Evolutionary conservation across 495 filamentous ascomycete species (phyloP).

Genomic region (Corynascus novoguineensis): DNA sequence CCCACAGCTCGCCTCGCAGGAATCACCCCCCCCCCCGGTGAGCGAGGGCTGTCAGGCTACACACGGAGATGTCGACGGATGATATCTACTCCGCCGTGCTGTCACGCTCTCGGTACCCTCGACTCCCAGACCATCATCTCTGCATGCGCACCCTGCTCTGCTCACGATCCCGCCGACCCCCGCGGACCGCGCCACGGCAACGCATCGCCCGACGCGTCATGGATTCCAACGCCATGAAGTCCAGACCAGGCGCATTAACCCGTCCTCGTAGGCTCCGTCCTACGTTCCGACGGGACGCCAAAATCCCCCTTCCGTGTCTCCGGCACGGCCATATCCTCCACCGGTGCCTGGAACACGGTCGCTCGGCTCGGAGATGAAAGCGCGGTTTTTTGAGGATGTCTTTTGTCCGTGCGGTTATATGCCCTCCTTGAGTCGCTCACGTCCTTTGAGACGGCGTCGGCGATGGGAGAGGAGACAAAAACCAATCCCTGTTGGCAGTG

Average conservation of each 20-base stretch:
- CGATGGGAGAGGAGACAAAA: constrained; percentile 75
- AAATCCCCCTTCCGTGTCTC: constrained; percentile 35
- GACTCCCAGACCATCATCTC: constrained; percentile 11
- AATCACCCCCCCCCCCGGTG: constrained; percentile 38
- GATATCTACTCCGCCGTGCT: constrained; percentile 30
- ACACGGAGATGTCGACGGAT: constrained; percentile 34
- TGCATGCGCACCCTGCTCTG: constrained; percentile 26
- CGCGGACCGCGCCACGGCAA: constrained; percentile 40
- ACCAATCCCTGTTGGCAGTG: constrained; percentile 76
- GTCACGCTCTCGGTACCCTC: constrained; percentile 34
- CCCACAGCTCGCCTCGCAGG: constrained; percentile 36
- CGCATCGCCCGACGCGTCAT: constrained; percentile 36
- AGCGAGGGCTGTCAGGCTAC: constrained; percentile 37
- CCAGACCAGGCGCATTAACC: constrained; percentile 73
- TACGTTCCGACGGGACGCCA: constrained; percentile 61
- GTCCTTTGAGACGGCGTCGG: constrained; percentile 17
- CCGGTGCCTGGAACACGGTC: constrained; percentile 33
- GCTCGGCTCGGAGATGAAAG: constrained; percentile 42
- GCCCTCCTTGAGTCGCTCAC: constrained; percentile 47
- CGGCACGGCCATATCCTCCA: constrained; percentile 30
- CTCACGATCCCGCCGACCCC: constrained; percentile 26
- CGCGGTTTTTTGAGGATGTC: constrained; percentile 78
- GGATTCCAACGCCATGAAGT: constrained; percentile 21
- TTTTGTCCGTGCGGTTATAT: constrained; percentile 64
- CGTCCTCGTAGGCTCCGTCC: constrained; percentile 50